Percentiles rank a stretch among this genome's conserved stretches.
phyloP scores from a whole-genome alignment of 352 stramenopile genomes.

The Phytophthora ramorum region DNA sequence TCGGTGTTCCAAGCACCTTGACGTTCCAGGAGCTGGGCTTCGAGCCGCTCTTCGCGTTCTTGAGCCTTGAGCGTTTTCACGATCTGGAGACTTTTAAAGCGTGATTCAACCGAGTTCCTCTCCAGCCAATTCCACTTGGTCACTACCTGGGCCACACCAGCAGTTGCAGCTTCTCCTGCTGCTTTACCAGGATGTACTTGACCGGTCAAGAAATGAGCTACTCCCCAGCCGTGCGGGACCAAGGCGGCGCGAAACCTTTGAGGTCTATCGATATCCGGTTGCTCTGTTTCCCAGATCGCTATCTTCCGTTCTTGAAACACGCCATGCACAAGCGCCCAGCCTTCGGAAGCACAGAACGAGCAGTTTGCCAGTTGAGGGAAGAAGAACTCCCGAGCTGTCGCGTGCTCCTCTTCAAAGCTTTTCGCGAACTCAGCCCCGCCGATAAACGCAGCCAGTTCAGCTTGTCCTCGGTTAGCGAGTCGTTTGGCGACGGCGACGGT shows the following conservation, averaged over 20 bases:
- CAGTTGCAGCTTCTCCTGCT: background rate
- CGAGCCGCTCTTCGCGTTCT: slow-evolving; percentile 68
- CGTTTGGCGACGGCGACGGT: slow-evolving; percentile 55
- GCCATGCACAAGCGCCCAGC: slow-evolving; percentile 80
- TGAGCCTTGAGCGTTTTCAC: slow-evolving; percentile 75
- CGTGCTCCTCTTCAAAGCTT: slow-evolving; percentile 73
- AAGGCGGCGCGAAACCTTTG: slow-evolving; percentile 30
- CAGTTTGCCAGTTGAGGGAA: slow-evolving; percentile 68
- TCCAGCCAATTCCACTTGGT: slow-evolving; percentile 67
- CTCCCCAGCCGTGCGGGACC: slow-evolving; percentile 80
- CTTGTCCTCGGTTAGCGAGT: slow-evolving; percentile 59
- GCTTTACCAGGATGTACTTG: slow-evolving; percentile 27
- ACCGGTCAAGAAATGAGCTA: slow-evolving; percentile 76
- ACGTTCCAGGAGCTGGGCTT: slow-evolving; percentile 65
- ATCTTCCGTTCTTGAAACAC: slow-evolving; percentile 67
- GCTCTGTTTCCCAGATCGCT: slow-evolving; percentile 21
- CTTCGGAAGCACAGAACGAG: slow-evolving; percentile 69
- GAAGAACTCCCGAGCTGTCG: slow-evolving; percentile 51
- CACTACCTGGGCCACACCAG: slow-evolving; percentile 2
- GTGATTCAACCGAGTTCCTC: slow-evolving; percentile 71
- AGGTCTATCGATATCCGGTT: slow-evolving; percentile 7
- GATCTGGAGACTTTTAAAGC: slow-evolving; percentile 75
- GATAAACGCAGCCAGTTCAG: slow-evolving; percentile 60
- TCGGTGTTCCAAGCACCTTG: slow-evolving; percentile 74
- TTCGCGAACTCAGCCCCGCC: slow-evolving; percentile 72